phyloP scores from a whole-genome alignment of 2,329 filamentous ascomycete genomes.

The Claviceps pazoutovae region DNA sequence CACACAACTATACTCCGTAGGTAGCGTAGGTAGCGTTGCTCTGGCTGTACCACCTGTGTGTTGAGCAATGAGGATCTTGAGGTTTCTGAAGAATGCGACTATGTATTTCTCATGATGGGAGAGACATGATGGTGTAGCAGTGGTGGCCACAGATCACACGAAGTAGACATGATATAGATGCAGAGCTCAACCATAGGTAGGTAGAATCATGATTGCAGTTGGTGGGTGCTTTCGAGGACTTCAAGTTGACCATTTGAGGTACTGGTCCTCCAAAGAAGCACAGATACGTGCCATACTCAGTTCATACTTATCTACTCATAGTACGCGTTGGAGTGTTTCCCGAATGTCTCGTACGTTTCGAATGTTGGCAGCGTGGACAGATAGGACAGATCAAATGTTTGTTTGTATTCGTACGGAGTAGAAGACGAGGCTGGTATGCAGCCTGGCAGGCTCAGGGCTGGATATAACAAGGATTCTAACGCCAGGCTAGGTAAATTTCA shows the following conservation, averaged over 20 bases:
- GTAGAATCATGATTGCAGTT: too few species aligned
- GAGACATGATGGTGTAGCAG: not conserved
- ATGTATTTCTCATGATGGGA: not conserved
- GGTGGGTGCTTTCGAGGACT: too few species aligned
- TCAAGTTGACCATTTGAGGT: too few species aligned
- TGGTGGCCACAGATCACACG: not conserved
- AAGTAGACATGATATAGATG: not conserved
- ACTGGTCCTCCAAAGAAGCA: too few species aligned
- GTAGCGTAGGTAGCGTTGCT: too few species aligned
- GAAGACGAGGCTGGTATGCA: not conserved
- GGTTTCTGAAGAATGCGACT: not conserved
- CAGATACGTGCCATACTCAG: too few species aligned
- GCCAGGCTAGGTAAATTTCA: constrained; percentile 1
- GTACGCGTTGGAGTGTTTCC: too few species aligned
- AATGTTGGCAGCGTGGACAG: not conserved
- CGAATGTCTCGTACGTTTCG: not conserved
- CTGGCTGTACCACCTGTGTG: too few species aligned
- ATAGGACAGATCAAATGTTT: not conserved
- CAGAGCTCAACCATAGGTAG: not conserved
- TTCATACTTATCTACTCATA: too few species aligned
- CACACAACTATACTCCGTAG: too few species aligned
- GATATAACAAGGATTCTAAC: not conserved
- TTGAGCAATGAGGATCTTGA: not conserved
- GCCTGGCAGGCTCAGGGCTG: not conserved
- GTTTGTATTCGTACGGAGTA: not conserved